phyloP scores from a whole-genome alignment of 2,329 filamentous ascomycete species.

The Botryosphaeria dothidea region DNA sequence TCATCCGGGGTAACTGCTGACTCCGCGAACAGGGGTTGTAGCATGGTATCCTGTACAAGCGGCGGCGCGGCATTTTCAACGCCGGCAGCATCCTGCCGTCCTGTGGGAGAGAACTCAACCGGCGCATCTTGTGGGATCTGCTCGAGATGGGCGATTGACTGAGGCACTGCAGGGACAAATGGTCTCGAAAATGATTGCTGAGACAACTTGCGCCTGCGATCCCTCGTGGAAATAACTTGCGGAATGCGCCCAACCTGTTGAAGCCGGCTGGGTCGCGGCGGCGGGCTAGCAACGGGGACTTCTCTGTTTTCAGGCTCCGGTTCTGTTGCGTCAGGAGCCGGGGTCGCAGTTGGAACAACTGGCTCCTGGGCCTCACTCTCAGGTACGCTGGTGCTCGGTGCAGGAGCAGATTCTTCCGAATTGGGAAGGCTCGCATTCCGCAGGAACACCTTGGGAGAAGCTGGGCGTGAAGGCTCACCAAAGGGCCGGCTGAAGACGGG shows the following conservation, averaged over 20 bases:
- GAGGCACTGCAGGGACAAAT: slow-evolving; percentile 57
- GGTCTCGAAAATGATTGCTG: slow-evolving; percentile 84
- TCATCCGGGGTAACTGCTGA: background rate
- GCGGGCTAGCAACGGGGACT: background rate
- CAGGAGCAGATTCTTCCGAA: background rate
- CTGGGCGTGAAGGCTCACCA: slow-evolving; percentile 30
- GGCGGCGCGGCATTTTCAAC: background rate
- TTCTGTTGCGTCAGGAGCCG: background rate
- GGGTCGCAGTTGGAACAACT: background rate
- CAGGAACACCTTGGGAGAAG: slow-evolving; percentile 37
- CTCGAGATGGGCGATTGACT: slow-evolving; percentile 26
- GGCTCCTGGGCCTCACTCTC: background rate
- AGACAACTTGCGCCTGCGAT: slow-evolving; percentile 65
- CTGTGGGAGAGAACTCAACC: background rate
- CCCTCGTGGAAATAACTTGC: slow-evolving; percentile 68
- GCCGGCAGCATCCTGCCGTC: background rate
- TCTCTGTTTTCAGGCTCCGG: background rate
- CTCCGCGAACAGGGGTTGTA: slow-evolving; percentile 1
- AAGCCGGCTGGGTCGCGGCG: slow-evolving; percentile 61
- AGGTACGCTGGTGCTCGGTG: background rate
- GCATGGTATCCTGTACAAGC: background rate
- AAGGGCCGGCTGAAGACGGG: slow-evolving; percentile 33
- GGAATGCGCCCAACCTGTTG: slow-evolving; percentile 85
- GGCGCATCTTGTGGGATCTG: background rate
- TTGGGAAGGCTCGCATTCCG: background rate